Evolutionary conservation across 179 eudicot genomes (phyloP).

Genomic region (Beta lomatogona): DNA sequence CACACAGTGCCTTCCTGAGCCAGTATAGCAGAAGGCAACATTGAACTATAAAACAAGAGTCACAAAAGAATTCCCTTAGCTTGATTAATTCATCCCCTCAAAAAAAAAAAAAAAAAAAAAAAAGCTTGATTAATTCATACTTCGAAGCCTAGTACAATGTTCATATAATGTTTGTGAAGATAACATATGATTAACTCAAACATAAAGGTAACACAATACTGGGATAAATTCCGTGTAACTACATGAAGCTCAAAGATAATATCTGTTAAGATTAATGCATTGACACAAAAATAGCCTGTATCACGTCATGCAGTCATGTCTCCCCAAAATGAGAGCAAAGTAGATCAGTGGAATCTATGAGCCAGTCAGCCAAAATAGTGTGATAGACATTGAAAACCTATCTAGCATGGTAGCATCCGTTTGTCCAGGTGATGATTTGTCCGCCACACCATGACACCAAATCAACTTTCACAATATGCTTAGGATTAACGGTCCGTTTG

Average conservation of each 20-base stretch:
- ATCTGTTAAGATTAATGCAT: not conserved
- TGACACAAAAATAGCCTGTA: not conserved
- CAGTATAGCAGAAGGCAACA: conserved; percentile 19
- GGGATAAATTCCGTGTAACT: not conserved
- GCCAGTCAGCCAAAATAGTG: not conserved
- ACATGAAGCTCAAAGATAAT: not conserved
- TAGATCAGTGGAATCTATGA: not conserved
- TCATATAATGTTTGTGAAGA: not conserved
- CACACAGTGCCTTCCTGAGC: conserved; percentile 8
- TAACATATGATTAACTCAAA: not conserved
- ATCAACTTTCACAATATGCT: not conserved
- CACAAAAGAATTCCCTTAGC: not conserved
- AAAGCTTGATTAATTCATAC: not conserved
- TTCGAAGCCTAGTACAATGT: not conserved
- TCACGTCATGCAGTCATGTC: not conserved
- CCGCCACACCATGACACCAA: not conserved
- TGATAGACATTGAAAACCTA: not conserved
- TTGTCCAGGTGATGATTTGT: not conserved
- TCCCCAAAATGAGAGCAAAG: not conserved
- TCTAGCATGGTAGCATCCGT: not conserved
- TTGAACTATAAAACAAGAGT: conserved; percentile 24
- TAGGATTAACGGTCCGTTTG: not conserved
- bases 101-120: too few relatives aligned
- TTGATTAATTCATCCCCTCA: not conserved
- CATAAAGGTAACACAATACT: not conserved